A percentile compares a stretch with the other conserved stretches of the same genome.
phyloP scores from a whole-genome alignment of 2,329 filamentous ascomycete genomes.

The Penicillium sp. region DNA sequence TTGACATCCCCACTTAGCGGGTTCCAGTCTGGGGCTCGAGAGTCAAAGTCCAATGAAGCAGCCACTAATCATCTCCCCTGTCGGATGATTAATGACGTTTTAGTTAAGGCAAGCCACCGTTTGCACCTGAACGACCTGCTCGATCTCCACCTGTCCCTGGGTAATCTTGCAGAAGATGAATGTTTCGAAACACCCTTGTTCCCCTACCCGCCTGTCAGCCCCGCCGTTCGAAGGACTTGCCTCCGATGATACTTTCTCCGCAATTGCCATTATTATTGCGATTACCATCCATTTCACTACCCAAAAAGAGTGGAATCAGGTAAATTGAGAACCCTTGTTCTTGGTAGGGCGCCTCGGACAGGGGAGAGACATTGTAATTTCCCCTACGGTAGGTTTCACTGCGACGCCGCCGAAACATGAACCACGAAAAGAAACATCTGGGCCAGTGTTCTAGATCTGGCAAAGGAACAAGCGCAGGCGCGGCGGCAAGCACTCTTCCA shows the following conservation, averaged over 20 bases:
- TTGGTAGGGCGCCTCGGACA: conserved; percentile 3
- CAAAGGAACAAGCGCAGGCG: conserved; percentile 18
- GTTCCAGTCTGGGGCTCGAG: conserved; percentile 17
- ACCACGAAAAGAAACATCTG: not conserved
- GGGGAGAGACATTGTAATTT: not conserved
- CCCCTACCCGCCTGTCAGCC: conserved; percentile 27
- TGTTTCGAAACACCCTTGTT: conserved; percentile 26
- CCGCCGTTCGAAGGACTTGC: conserved; percentile 29
- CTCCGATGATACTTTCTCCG: conserved; percentile 11
- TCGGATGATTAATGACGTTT: conserved; percentile 17
- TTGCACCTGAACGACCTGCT: conserved; percentile 13
- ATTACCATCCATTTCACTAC: not conserved
- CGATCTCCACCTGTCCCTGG: conserved; percentile 30
- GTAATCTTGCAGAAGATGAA: conserved; percentile 31
- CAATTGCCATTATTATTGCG: conserved; percentile 6
- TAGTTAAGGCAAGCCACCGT: conserved; percentile 27
- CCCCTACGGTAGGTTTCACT: not conserved
- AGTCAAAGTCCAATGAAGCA: conserved; percentile 6
- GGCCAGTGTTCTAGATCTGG: conserved; percentile 9
- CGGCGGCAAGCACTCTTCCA: conserved; percentile 11
- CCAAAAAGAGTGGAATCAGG: conserved; percentile 1
- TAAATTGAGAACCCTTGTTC: not conserved
- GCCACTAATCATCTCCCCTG: conserved; percentile 9
- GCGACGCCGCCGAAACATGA: not conserved
- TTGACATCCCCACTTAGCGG: conserved; percentile 23